These are phyloP conservation scores for Geranium brycei DNA, from an alignment of 345 rosid genomes.

Conservation along the genomic window DNA sequence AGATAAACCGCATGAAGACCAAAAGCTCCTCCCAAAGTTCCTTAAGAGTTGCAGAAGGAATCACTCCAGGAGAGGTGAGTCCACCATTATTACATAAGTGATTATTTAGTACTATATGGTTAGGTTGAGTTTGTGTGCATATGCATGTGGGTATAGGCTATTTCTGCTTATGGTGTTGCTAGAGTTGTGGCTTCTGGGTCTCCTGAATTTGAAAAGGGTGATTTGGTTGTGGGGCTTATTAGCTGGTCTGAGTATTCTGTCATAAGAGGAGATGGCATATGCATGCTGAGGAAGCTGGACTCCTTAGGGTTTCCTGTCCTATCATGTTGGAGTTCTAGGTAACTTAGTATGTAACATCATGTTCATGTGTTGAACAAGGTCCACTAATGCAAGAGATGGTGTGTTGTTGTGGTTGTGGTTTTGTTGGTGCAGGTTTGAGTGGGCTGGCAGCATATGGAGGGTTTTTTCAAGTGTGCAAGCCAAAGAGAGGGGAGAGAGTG, in stretches of 20 bases:
- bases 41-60: constrained; percentile 2
- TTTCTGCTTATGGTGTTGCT: constrained; percentile 43
- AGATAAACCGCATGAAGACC: constrained; percentile 41
- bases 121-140: background rate
- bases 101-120: background rate
- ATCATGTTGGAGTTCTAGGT: constrained; percentile 47
- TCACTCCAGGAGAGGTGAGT: constrained; percentile 31
- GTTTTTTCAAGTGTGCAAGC: constrained; percentile 30
- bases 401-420: background rate
- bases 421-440: constrained; percentile 23
- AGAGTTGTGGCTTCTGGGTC: constrained; percentile 38
- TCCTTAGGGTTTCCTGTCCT: constrained; percentile 53
- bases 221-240: constrained; percentile 34
- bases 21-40: constrained; percentile 25
- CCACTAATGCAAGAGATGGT: too few species aligned
- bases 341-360: background rate
- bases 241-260: constrained; percentile 41
- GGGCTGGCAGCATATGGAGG: constrained; percentile 44
- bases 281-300: constrained; percentile 34
- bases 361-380: too few species aligned
- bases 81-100: too few species aligned
- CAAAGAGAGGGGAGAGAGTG: constrained; percentile 34
- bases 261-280: constrained; percentile 25
- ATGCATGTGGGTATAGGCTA: constrained; percentile 15
- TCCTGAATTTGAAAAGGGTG: constrained; percentile 30